A percentile compares a stretch with the other conserved stretches of the same genome.
Evolutionary conservation across 192 early-diverging fungal genomes (phyloP).

Genomic region (Backusella psychrophila): DNA sequence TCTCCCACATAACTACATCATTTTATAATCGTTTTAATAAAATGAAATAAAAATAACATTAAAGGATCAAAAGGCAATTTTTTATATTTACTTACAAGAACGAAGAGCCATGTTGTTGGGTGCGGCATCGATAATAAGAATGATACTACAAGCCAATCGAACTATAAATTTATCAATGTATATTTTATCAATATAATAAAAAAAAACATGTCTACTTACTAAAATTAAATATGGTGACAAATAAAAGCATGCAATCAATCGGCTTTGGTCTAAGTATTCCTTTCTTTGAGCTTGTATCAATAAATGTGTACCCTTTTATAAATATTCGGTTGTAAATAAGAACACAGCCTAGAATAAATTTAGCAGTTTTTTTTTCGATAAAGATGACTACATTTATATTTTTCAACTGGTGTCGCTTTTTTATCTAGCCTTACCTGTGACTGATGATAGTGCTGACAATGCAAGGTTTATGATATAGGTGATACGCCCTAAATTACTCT

Average conservation of each 20-base stretch:
- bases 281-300: neutral
- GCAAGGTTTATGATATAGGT: conserved; percentile 14
- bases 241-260: neutral
- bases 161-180: neutral
- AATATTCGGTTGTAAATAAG: conserved; percentile 2
- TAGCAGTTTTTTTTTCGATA: too few species aligned
- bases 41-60: too few species aligned
- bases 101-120: conserved; percentile 15
- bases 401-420: too few species aligned
- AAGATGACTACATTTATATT: too few species aligned
- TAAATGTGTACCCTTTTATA: neutral
- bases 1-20: conserved; percentile 20
- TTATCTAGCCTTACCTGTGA: conserved; percentile 12
- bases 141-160: conserved; percentile 14
- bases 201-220: neutral
- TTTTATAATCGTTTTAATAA: too few species aligned
- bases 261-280: neutral
- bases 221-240: neutral
- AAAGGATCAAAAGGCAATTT: too few species aligned
- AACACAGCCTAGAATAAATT: neutral
- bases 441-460: conserved; percentile 9
- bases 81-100: conserved; percentile 13
- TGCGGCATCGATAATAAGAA: conserved; percentile 15
- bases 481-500: neutral
- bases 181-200: conserved; percentile 4